Percentiles rank a stretch among this genome's conserved stretches.
Conservation (phyloP, 208 protist species). For the Sergeia podlipaevii region DNA sequence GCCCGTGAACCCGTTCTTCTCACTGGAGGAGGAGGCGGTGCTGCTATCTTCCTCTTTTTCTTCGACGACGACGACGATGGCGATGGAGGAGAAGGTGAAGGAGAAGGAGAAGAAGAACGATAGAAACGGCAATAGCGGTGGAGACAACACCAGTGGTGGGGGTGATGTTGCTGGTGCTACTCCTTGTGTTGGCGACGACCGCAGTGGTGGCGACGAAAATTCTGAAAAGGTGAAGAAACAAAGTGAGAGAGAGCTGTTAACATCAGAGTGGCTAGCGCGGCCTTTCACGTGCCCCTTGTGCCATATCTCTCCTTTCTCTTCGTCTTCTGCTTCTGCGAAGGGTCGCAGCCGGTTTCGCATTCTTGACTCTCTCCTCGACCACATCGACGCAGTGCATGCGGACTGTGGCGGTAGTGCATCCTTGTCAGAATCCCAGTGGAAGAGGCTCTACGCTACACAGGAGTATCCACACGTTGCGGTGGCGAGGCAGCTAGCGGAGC, state of each 20-base stretch:
- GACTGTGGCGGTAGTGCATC: conserved; percentile 15
- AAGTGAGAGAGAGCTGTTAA: neutral
- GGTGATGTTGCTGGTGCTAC: conserved; percentile 8
- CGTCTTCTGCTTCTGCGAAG: conserved; percentile 1
- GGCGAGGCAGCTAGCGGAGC: conserved; percentile 3
- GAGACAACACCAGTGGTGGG: neutral
- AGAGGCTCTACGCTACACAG: conserved; percentile 23
- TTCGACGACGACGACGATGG: neutral
- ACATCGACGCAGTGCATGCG: conserved; percentile 41
- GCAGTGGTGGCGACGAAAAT: neutral
- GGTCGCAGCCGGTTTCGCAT: conserved; percentile 53
- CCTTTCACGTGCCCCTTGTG: too few species aligned
- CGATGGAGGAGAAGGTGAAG: neutral
- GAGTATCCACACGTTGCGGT: conserved; percentile 2
- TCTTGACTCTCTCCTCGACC: conserved; percentile 55
- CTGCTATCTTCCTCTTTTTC: too few species aligned
- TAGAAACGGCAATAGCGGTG: neutral
- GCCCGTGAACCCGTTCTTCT: conserved; percentile 76
- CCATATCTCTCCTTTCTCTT: neutral
- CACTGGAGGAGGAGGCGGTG: conserved; percentile 31
- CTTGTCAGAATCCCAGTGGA: conserved; percentile 32
- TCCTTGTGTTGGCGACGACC: neutral
- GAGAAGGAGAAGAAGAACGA: neutral
- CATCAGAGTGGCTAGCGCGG: neutral
- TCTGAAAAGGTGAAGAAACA: neutral